Conservation (phyloP, 2,329 filamentous ascomycete genomes). For the Alternaria tenuissima region DNA sequence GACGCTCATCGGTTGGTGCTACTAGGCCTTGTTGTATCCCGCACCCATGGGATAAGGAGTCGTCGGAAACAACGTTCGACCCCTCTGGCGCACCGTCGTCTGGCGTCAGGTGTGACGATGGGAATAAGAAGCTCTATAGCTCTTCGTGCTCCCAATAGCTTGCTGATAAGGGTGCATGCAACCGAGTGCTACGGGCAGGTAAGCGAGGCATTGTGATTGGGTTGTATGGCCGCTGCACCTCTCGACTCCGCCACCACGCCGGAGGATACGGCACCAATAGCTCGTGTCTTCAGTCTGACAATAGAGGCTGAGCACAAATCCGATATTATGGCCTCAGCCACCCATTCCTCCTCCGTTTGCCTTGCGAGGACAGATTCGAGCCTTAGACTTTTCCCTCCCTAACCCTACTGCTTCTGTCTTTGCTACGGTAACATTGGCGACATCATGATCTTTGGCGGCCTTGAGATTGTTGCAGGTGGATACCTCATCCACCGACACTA, state of each 20-base stretch:
- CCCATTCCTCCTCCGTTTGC: constrained; percentile 5
- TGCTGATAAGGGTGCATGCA: background rate
- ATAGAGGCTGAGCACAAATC: constrained; percentile 34
- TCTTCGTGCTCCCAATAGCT: background rate
- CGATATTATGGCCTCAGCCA: constrained; percentile 30
- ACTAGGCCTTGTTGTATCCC: background rate
- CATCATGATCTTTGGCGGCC: constrained; percentile 51
- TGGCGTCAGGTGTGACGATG: background rate
- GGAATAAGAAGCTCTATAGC: background rate
- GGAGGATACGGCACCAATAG: constrained; percentile 31
- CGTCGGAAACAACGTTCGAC: background rate
- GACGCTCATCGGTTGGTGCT: background rate
- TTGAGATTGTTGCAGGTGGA: constrained; percentile 48
- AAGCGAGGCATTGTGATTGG: constrained; percentile 20
- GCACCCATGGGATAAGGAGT: background rate
- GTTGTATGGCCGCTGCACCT: constrained; percentile 10
- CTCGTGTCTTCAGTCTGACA: constrained; percentile 23
- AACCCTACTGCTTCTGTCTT: background rate
- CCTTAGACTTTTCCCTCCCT: background rate
- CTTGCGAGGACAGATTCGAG: constrained; percentile 2
- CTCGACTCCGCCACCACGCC: constrained; percentile 35
- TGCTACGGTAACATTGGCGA: constrained; percentile 12
- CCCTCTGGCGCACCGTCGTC: background rate
- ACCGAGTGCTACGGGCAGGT: constrained; percentile 1
- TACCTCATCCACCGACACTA: constrained; percentile 47